Base-by-base conservation (phyloP, 257 asterid species). In the Capsicum chinense region DNA sequence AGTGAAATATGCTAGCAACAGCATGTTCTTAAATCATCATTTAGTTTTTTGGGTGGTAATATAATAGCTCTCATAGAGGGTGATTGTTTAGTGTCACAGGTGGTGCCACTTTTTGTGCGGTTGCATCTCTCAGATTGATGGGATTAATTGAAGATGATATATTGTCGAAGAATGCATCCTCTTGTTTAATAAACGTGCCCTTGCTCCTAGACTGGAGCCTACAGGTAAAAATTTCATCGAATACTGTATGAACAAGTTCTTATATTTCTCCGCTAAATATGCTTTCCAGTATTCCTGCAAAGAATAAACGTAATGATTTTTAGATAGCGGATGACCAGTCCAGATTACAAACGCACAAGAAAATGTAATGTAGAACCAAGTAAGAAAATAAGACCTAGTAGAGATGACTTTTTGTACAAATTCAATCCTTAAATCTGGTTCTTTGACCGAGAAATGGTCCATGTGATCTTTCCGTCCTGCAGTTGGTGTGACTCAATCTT, bases 101-200 rank as follows among this genome's bases (percentile, higher is more conserved):
- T 88, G 99, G 99, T 83, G 99, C 93, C 92, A 97, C 98, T 17
- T 97, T 92, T 84, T 97, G 99, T 88, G 99, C 99, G 83, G 95
- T 95, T 89, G 95, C 99, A 26, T 93, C 98, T 87, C 98, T 97
- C 82, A 92, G 88, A 84, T 92, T 97, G 89, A 95, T 97, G 98
- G 99, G 97, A 81, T 95, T 87, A 88, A 82, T 97, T 47, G 96
- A 89, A 84, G 94, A 94, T 52, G 97, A 90, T 86, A 48, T 88
- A 57, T 83, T 90, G 87, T 87, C 93, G 9, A 86, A 85, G 88
- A 84, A 47, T 83, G 87, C 62, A 87, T 86, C 88, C 83, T 89
- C 88, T 83, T 81, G 89, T 81, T 47, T 87, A 83, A 88, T 93
- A 81, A 83, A 94, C 82, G 91, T 93, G 81, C 93, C 94, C 37